A percentile compares a stretch with the other conserved stretches of the same genome.
Conservation (phyloP, 2,329 filamentous ascomycete genomes). For the Talaromyces rugulosus region DNA sequence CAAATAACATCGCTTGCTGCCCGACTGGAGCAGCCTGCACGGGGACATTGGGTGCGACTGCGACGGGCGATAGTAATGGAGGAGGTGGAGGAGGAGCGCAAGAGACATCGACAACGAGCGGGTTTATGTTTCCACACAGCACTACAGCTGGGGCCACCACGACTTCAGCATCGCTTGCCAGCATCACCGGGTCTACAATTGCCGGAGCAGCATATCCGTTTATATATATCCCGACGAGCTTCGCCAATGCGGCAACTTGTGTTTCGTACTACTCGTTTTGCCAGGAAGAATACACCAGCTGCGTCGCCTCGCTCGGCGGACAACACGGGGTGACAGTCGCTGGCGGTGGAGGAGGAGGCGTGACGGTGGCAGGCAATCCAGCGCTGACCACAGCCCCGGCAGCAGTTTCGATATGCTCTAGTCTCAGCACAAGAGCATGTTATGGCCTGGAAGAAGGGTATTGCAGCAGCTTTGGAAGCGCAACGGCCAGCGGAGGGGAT, state of each 20-base stretch:
- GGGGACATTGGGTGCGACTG: constrained; percentile 44
- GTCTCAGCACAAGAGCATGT: constrained; percentile 44
- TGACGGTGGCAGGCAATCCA: constrained; percentile 43
- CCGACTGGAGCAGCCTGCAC: constrained; percentile 55
- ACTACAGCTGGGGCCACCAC: constrained; percentile 24
- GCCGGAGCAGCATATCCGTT: constrained; percentile 50
- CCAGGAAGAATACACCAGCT: constrained; percentile 43
- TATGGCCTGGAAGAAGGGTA: constrained; percentile 46
- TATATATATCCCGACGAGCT: constrained; percentile 50
- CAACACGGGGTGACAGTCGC: constrained; percentile 50
- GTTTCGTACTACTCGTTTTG: constrained; percentile 53
- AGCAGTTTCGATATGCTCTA: constrained; percentile 43
- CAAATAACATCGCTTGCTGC: constrained; percentile 59
- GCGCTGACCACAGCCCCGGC: constrained; percentile 40
- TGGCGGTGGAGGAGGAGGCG: constrained; percentile 44
- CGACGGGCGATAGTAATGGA: constrained; percentile 2
- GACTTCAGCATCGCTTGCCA: constrained; percentile 31
- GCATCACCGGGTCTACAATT: constrained; percentile 47
- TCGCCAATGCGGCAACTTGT: constrained; percentile 48
- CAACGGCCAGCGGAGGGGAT: constrained; percentile 20
- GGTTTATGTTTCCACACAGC: constrained; percentile 33
- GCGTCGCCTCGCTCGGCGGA: constrained; percentile 44
- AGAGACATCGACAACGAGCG: constrained; percentile 20
- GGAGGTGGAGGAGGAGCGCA: constrained; percentile 2
- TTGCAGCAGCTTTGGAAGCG: constrained; percentile 37